phyloP scores from a whole-genome alignment of 2,329 filamentous ascomycete genomes.

The Aspergillus floridensis region DNA sequence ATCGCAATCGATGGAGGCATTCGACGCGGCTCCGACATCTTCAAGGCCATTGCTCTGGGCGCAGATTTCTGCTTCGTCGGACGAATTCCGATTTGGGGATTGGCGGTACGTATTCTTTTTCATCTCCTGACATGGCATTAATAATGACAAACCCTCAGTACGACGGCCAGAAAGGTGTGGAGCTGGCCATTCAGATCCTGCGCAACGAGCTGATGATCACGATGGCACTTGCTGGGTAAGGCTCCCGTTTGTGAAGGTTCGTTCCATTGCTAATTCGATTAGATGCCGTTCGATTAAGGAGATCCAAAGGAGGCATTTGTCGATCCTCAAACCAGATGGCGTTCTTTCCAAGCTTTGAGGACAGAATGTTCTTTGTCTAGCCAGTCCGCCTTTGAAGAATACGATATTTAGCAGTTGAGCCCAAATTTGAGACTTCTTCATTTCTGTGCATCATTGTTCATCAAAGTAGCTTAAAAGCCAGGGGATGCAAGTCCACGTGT shows the following conservation, averaged over 20 bases:
- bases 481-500: too few relatives aligned
- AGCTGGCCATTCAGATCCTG: conserved; percentile 33
- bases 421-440: too few relatives aligned
- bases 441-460: too few relatives aligned
- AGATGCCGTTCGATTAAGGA: conserved; percentile 31
- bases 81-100: conserved; percentile 34
- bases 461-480: too few relatives aligned
- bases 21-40: conserved; percentile 36
- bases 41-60: conserved; percentile 38
- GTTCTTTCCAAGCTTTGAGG: conserved; percentile 28
- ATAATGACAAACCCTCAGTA: conserved; percentile 16
- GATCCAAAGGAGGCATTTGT: conserved; percentile 30
- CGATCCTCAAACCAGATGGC: conserved; percentile 27
- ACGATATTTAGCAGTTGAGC: too few relatives aligned
- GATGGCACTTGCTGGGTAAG: conserved; percentile 34
- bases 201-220: conserved; percentile 31
- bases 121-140: not conserved
- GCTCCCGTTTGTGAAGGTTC: too few relatives aligned
- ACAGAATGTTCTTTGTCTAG: not conserved
- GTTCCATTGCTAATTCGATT: not conserved
- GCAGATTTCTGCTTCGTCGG: conserved; percentile 34
- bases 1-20: conserved; percentile 37
- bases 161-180: conserved; percentile 35
- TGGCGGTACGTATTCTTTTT: conserved; percentile 23
- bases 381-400: too few relatives aligned